A percentile compares a stretch with the other conserved stretches of the same genome.
Conservation (phyloP, 2,329 filamentous ascomycete genomes). For the Triangularia verruculosa region DNA sequence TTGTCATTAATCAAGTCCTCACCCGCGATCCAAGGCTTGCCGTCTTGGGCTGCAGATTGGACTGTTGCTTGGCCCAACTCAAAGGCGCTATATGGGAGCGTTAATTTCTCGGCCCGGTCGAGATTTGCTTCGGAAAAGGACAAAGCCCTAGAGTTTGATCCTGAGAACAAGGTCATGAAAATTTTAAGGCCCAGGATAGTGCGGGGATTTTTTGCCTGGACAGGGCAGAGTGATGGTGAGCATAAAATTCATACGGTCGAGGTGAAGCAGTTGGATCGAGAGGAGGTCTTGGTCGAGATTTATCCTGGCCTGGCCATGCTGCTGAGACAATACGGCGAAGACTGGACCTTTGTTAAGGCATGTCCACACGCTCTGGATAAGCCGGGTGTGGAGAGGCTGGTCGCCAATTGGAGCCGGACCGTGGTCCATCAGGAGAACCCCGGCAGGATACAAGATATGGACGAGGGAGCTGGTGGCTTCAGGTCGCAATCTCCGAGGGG, state of each 20-base stretch:
- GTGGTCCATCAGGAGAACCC: constrained; percentile 9
- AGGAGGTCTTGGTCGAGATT: constrained; percentile 17
- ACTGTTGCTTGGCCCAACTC: constrained; percentile 12
- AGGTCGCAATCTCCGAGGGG: background rate
- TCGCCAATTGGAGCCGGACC: constrained; percentile 12
- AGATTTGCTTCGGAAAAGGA: constrained; percentile 1
- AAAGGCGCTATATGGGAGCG: background rate
- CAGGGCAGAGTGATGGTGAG: background rate
- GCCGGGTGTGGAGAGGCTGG: constrained; percentile 10
- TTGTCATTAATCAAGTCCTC: constrained; percentile 11
- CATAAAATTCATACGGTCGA: constrained; percentile 3
- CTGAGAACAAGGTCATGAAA: constrained; percentile 3
- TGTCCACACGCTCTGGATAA: constrained; percentile 14
- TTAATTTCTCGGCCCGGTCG: background rate
- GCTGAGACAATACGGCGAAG: constrained; percentile 3
- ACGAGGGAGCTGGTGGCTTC: background rate
- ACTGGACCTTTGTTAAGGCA: constrained; percentile 4
- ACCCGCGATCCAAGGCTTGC: constrained; percentile 2
- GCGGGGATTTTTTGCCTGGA: constrained; percentile 10
- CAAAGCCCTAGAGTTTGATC: background rate
- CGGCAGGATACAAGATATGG: background rate
- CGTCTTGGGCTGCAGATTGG: constrained; percentile 16
- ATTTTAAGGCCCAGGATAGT: constrained; percentile 13
- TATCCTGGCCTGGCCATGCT: constrained; percentile 15
- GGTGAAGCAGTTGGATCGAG: constrained; percentile 9